Evolutionary conservation across 2,329 filamentous ascomycete species (phyloP), one percentile per base, ranked within the genome.

Genomic region (Rutstroemia sydowiana): DNA sequence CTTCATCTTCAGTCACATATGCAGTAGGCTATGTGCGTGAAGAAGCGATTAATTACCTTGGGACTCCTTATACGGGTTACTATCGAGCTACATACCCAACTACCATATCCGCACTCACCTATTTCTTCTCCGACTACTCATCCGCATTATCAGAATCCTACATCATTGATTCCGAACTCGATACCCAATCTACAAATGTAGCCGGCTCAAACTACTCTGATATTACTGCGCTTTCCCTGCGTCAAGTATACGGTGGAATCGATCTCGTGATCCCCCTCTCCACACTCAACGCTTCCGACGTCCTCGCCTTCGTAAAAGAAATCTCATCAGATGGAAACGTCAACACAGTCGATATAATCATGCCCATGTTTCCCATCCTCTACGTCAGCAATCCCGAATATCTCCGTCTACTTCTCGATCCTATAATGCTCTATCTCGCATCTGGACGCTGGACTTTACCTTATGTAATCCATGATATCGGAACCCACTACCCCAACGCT

Each of bases 261-360:
- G 78, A 88, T 3, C 75, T 81, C 56, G 85, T 86, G 0, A 76
- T 92, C 39, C n/a, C n/a, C n/a, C n/a, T n/a, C n/a, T n/a, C n/a
- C n/a, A n/a, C n/a, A n/a, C n/a, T n/a, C n/a, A n/a, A n/a, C n/a
- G n/a, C n/a, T n/a, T n/a, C n/a, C n/a, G n/a, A n/a, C n/a, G n/a
- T n/a, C n/a, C n/a, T n/a, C n/a, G 68, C 93, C 20, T 93, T 93
- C 69, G 70, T 92, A 55, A 93, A 93, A 65, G 88, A 93, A 66
- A 92, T 93, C 51, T 89, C 86, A 1, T 90, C 85, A 2, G 87
- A 92, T 61, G 88, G 88, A 3, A 92, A 95, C 62, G 84, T 84
- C 67, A 88, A 93, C 65, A 93, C 88, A 0, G 85, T 93, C 10
- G 87, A 92, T 70, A 87, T 95, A 52, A 92, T 95, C 61, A 93